Evolutionary conservation across 2,329 filamentous ascomycete genomes (phyloP), one percentile per base, ranked within the genome.

Genomic region (Ophiocordyceps australis): DNA sequence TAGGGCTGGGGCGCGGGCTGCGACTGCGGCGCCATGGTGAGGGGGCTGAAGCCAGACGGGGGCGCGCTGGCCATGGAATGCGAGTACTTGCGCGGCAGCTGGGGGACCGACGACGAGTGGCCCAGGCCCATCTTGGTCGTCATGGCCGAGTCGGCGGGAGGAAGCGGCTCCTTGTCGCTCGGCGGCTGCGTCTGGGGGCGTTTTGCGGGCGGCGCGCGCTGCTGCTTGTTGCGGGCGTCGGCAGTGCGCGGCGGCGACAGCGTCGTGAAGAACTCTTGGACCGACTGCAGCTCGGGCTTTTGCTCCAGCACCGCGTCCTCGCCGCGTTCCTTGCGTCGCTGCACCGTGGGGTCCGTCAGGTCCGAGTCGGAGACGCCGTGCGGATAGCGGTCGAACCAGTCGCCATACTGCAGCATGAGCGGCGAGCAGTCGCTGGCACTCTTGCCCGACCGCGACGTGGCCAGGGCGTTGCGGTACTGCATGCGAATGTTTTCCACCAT

Each of bases 311-410:
- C 82, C 1, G 78, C 83, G 43, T 94, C 83, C n/a, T 80, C 76
- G 7, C 78, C 76, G 21, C 68, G 74, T 41, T 91, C 79, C 37
- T 75, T 79, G 44, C 74, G 73, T 39, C 68, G 61, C 21, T 65
- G 59, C 4, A 61, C 53, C 16, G 67, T 70, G 2, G 79, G 75
- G 36, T 89, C 81, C 39, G 82, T 73, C 49, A 81, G 89, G 41
- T 93, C 82, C 2, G 73, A 65, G 32, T 80, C 72, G 4, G 80
- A 81, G 11, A 95, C 80, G 3, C 89, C 89, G 39, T 92, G 79
- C 1, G 89, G 89, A 45, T 94, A 95, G 35, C 79, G 70, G 43
- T 89, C 79, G 41, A 95, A 95, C 89, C 89, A 95, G 50, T 95
- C 89, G 26, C 85, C 83, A 39, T 95, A 95, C 41, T 95, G 86